These are phyloP conservation scores for Delonix regia DNA, from an alignment of 306 rosid genomes.

Conservation along the genomic window DNA sequence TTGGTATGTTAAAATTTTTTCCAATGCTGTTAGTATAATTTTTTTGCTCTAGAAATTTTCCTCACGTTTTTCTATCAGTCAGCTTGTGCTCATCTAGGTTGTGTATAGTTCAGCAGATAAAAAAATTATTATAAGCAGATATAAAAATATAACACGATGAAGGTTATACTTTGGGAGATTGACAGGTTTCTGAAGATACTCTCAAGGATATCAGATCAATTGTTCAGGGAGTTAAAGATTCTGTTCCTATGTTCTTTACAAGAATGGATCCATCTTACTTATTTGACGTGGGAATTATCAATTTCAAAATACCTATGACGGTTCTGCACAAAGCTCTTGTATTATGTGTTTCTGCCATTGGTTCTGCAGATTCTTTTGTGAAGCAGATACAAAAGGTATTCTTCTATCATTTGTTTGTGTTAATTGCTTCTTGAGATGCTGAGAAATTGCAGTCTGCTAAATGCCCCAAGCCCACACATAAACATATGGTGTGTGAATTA, in stretches of 20 bases:
- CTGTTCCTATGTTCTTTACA: slow-evolving; percentile 68
- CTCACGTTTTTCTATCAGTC: slow-evolving; percentile 7
- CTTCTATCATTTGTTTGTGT: slow-evolving; percentile 8
- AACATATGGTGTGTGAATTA: neutral
- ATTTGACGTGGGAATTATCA: slow-evolving; percentile 54
- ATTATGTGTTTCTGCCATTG: slow-evolving; percentile 86
- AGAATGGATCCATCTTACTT: slow-evolving; percentile 78
- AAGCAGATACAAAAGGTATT: slow-evolving; percentile 69
- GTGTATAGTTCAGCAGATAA: slow-evolving; percentile 5
- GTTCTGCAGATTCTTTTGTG: slow-evolving; percentile 83
- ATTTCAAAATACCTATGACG: slow-evolving; percentile 50
- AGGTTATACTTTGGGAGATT: slow-evolving; percentile 38
- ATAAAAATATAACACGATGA: slow-evolving; percentile 11
- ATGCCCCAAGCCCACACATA: neutral
- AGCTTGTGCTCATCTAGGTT: neutral
- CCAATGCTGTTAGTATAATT: neutral
- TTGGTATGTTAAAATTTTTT: slow-evolving; percentile 51
- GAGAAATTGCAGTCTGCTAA: neutral
- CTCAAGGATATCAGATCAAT: slow-evolving; percentile 54
- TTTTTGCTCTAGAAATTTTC: no score
- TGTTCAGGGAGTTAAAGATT: slow-evolving; percentile 49
- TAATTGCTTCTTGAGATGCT: slow-evolving; percentile 16
- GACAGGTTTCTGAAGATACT: slow-evolving; percentile 65
- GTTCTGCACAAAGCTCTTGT: slow-evolving; percentile 48
- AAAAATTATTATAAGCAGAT: neutral